These are phyloP conservation scores for Trifolium repens DNA, from an alignment of 306 rosid genomes.

Conservation along the genomic window DNA sequence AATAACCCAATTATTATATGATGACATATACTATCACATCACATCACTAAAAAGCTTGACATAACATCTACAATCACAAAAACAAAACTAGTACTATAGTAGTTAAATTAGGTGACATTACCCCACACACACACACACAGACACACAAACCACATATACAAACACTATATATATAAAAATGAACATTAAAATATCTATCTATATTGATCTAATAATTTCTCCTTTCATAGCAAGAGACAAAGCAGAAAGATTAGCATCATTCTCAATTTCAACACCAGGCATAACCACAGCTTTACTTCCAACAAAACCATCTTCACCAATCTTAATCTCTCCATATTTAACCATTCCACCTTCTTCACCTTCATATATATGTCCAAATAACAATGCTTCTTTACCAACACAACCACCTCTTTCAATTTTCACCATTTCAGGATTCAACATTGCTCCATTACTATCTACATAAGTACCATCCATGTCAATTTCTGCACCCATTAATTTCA, in stretches of 20 bases:
- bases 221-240: conserved; percentile 88
- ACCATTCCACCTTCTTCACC: conserved; percentile 87
- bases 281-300: conserved; percentile 84
- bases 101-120: not conserved
- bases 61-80: not conserved
- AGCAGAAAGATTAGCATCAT: conserved; percentile 59
- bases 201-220: conserved; percentile 64
- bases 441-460: conserved; percentile 80
- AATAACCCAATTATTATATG: not conserved
- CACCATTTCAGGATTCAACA: conserved; percentile 93
- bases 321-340: conserved; percentile 71
- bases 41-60: not conserved
- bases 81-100: not conserved
- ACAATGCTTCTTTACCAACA: conserved; percentile 82
- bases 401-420: conserved; percentile 79
- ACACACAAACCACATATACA: not conserved
- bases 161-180: too few species aligned
- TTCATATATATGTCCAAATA: conserved; percentile 89
- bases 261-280: conserved; percentile 82
- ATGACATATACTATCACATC: not conserved
- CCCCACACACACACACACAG: not conserved
- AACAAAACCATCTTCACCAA: conserved; percentile 79
- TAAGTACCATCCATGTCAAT: conserved; percentile 58
- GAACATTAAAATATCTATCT: not conserved
- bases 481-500: conserved; percentile 90